These are phyloP conservation scores for Grosmannia penicillata DNA, from an alignment of 2,329 filamentous ascomycete species.

Conservation along the genomic window DNA sequence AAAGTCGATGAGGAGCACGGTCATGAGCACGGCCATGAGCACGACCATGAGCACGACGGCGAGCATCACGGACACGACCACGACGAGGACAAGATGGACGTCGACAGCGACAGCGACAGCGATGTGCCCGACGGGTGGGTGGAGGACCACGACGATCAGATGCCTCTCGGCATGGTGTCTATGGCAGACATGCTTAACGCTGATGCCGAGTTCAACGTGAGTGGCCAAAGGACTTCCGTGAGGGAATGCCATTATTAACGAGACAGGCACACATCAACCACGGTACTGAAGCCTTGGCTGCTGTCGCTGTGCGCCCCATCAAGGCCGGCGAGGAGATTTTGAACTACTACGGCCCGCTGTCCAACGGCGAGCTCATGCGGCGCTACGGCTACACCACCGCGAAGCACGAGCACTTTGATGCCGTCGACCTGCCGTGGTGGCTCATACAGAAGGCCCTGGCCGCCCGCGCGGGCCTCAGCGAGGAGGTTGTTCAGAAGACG, in stretches of 20 bases:
- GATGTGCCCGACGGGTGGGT: constrained; percentile 52
- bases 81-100: constrained; percentile 20
- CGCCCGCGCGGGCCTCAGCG: constrained; percentile 6
- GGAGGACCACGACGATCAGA: constrained; percentile 42
- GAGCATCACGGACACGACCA: too few relatives aligned
- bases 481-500: constrained; percentile 24
- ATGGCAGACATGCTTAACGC: constrained; percentile 85
- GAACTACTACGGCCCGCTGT: constrained; percentile 79
- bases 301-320: constrained; percentile 57
- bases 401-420: constrained; percentile 65
- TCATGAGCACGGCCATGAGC: constrained; percentile 54
- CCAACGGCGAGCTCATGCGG: constrained; percentile 67
- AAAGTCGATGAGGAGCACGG: constrained; percentile 17
- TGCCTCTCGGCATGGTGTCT: constrained; percentile 72
- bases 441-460: constrained; percentile 17
- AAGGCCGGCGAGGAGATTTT: constrained; percentile 60
- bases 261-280: constrained; percentile 39
- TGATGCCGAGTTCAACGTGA: constrained; percentile 74
- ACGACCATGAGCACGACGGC: constrained; percentile 33
- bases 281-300: constrained; percentile 43
- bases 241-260: constrained; percentile 25
- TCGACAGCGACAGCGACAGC: constrained; percentile 44
- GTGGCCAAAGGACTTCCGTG: too few relatives aligned
- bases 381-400: constrained; percentile 79
- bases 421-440: constrained; percentile 60